A percentile compares a stretch with the other conserved stretches of the same genome.
These are phyloP conservation scores for Clohesyomyces aquaticus DNA, from an alignment of 495 filamentous ascomycete species.

Conservation along the genomic window DNA sequence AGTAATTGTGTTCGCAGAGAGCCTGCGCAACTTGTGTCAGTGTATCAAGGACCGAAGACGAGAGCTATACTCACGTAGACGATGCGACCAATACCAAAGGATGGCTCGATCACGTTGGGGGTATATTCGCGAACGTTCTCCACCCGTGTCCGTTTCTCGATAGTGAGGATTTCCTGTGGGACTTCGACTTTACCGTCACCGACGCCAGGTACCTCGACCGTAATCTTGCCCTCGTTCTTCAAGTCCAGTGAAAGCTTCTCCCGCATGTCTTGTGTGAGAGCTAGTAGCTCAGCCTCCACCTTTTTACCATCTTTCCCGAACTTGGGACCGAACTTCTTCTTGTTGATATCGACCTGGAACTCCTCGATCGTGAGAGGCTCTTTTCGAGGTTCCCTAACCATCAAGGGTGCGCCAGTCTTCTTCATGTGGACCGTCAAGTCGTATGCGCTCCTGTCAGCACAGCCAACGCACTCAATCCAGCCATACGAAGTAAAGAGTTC, in stretches of 20 bases:
- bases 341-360: slow-evolving; percentile 75
- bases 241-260: slow-evolving; percentile 71
- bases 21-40: slow-evolving; percentile 11
- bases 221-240: slow-evolving; percentile 65
- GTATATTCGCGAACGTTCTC: slow-evolving; percentile 77
- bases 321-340: slow-evolving; percentile 79
- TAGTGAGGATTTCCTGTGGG: slow-evolving; percentile 68
- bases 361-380: slow-evolving; percentile 72
- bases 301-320: slow-evolving; percentile 81
- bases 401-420: slow-evolving; percentile 74
- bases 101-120: slow-evolving; percentile 78
- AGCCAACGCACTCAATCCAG: slow-evolving; percentile 87
- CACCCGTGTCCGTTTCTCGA: slow-evolving; percentile 69
- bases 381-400: slow-evolving; percentile 68
- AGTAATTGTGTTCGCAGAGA: slow-evolving; percentile 79
- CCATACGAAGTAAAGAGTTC: slow-evolving; percentile 78
- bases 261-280: slow-evolving; percentile 68
- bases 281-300: slow-evolving; percentile 70
- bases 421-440: slow-evolving; percentile 79
- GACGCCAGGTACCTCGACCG: slow-evolving; percentile 66
- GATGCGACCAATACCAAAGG: slow-evolving; percentile 82
- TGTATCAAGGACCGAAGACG: background rate
- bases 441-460: slow-evolving; percentile 80
- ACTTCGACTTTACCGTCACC: slow-evolving; percentile 70
- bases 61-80: slow-evolving; percentile 56